phyloP scores from a whole-genome alignment of 2,329 filamentous ascomycete species.

The Clarireedia paspali region DNA sequence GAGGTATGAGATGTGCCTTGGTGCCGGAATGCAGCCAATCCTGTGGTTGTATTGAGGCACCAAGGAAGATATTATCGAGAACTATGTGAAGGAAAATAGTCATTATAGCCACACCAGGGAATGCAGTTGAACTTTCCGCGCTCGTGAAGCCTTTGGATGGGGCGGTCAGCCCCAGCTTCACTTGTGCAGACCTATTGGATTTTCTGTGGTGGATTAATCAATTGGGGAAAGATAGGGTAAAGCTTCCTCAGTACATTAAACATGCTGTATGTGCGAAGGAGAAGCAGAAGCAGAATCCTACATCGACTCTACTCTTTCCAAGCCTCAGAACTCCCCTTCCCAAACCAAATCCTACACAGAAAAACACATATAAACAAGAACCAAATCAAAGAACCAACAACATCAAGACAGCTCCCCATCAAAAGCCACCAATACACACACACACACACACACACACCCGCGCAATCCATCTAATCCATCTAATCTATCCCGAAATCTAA shows the following conservation, averaged over 20 bases:
- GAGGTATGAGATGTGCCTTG: background rate
- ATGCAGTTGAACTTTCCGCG: background rate
- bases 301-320: too few species aligned
- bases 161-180: background rate
- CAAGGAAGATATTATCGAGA: background rate
- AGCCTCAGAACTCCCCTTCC: too few species aligned
- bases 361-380: too few species aligned
- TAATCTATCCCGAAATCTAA: too few species aligned
- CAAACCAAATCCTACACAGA: too few species aligned
- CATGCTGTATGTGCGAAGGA: too few species aligned
- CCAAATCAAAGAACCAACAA: too few species aligned
- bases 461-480: too few species aligned
- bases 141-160: background rate
- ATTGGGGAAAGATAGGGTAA: background rate
- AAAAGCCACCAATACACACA: too few species aligned
- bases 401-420: too few species aligned
- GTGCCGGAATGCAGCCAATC: background rate
- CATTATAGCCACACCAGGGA: background rate
- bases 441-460: too few species aligned
- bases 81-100: background rate
- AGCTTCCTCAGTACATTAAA: too few species aligned
- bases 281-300: background rate
- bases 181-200: background rate
- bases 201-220: background rate
- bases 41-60: background rate